These are phyloP conservation scores for Sideroxylon spinosum DNA, from an alignment of 179 eudicot species.

Conservation along the genomic window DNA sequence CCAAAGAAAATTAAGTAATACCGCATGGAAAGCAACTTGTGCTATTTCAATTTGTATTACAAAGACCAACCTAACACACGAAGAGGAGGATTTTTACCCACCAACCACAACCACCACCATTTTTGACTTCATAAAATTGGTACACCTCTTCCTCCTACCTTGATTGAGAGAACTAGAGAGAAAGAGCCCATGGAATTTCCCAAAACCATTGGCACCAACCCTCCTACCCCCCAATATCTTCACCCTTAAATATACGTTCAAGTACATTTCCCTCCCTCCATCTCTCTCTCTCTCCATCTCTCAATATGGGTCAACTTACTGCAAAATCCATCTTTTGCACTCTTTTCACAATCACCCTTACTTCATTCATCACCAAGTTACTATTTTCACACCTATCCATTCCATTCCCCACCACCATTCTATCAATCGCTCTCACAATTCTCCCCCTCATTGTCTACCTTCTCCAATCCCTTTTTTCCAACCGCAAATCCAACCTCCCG, in stretches of 20 bases:
- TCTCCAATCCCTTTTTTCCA: conserved; percentile 2
- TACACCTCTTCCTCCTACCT: background rate
- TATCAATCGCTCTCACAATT: background rate
- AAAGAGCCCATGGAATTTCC: conserved; percentile 7
- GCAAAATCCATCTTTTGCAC: background rate
- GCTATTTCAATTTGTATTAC: background rate
- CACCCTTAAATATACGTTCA: background rate
- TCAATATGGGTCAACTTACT: conserved; percentile 2
- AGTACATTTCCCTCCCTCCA: background rate
- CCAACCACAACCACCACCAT: background rate
- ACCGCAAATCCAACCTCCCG: conserved; percentile 18
- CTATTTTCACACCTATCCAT: too few relatives aligned
- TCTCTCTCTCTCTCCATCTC: conserved; percentile 10
- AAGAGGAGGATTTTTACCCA: background rate
- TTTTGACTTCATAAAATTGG: background rate
- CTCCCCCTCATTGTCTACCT: conserved; percentile 13
- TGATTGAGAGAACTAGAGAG: background rate
- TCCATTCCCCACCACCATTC: background rate
- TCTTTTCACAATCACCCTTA: background rate
- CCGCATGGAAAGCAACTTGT: background rate
- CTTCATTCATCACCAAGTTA: background rate
- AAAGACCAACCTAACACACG: background rate
- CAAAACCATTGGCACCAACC: conserved; percentile 14
- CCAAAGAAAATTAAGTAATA: too few relatives aligned
- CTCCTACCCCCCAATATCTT: background rate